A percentile compares a stretch with the other conserved stretches of the same genome.
phyloP scores from a whole-genome alignment of 768 basidiomycete species.

The Leccinum fibrillosum region DNA sequence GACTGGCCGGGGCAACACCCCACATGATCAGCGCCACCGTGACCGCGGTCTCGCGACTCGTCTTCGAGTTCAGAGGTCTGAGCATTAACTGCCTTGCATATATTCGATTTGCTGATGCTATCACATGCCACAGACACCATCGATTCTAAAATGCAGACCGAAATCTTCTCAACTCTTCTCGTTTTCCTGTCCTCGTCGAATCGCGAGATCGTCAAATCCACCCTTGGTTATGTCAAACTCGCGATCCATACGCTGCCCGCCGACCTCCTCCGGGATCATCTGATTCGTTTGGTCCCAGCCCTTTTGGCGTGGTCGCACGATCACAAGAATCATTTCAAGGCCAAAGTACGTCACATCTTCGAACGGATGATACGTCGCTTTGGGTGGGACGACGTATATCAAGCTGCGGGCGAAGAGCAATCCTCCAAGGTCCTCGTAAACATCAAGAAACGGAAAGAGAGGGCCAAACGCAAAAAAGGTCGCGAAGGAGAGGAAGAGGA shows the following conservation, averaged over 20 bases:
- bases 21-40: conserved; percentile 99
- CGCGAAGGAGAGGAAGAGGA: conserved; percentile 54
- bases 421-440: conserved; percentile 86
- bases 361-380: conserved; percentile 93
- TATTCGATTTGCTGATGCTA: background rate
- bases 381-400: conserved; percentile 79
- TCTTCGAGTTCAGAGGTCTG: conserved; percentile 94
- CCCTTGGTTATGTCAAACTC: conserved; percentile 92
- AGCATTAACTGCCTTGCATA: background rate
- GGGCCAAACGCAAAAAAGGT: conserved; percentile 86
- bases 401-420: conserved; percentile 71
- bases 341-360: conserved; percentile 94
- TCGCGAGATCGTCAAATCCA: conserved; percentile 96
- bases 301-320: conserved; percentile 93
- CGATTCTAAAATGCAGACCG: conserved; percentile 67
- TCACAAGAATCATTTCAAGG: conserved; percentile 98
- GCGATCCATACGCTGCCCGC: conserved; percentile 80
- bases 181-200: conserved; percentile 93
- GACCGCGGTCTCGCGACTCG: conserved; percentile 86
- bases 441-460: conserved; percentile 93
- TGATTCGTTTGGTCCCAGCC: conserved; percentile 76
- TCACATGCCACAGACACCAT: conserved; percentile 51
- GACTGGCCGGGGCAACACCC: conserved; percentile 86
- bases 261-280: conserved; percentile 71
- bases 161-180: conserved; percentile 81